Evolutionary conservation across 768 basidiomycete genomes (phyloP), one percentile per base, ranked within the genome.

Genomic region (Boletus sensibilis): DNA sequence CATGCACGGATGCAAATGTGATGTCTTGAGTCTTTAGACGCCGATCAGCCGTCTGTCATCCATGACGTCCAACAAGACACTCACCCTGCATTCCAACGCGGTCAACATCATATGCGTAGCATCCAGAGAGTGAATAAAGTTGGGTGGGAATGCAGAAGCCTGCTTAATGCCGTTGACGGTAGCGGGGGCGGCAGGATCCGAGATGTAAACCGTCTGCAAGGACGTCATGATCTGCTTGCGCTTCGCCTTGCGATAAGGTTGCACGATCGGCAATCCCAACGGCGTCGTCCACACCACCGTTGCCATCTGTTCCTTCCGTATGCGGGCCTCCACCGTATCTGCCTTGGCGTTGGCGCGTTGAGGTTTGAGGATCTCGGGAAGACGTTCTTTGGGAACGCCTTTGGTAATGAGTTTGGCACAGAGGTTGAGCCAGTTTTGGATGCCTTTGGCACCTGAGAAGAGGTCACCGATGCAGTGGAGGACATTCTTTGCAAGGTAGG

Each of bases 51-150:
- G 60, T 41, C 39, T 12, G 10, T 25, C 20, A 23, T 29, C 33
- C 10, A 33, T 14, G 5, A 29, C 23, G 4, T 10, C 8, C 34
- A 48, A 27, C 1, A 16, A 25, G 52, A 21, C 14, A 74, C 87
- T 52, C 72, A 92, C 93, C 59, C 81, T 76, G 71, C 94, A 97
- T 62, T 93, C 88, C 45, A 96, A 79, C 11, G 96, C 94, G 2
- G 95, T 97, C 63, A 98, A 75, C 84, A 98, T 88, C 94, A 99
- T 98, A 75, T 99, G 97, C 2, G 96, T 96, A 2, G 97, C 97
- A 70, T 99, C 97, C 29, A 99, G 79, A 67, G 90, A 92, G 70
- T 99, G 97, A 50, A 99, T 93, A 67, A 96, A 98, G 76, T 99
- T 99, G 46, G 97, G 97, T 5, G 97, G 96, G 85, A 99, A 98